Conservation (phyloP, 805 yeast genomes). For the Saccharomycopsis amapae region DNA sequence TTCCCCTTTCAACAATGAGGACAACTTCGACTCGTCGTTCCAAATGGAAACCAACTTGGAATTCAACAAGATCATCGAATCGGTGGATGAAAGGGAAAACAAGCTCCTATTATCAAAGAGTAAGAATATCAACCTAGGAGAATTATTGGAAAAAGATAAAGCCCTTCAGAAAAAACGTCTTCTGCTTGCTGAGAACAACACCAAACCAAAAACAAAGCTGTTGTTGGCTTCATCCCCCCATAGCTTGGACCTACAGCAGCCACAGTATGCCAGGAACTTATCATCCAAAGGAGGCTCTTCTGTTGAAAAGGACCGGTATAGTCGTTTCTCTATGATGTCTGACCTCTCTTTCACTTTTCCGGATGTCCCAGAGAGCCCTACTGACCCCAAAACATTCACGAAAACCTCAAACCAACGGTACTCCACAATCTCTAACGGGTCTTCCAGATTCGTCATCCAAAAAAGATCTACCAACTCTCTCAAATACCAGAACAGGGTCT, state of each 20-base stretch:
- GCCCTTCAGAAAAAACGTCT: too few species aligned
- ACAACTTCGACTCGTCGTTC: constrained; percentile 15
- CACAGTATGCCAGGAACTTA: too few species aligned
- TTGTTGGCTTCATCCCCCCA: too few species aligned
- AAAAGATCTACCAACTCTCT: constrained; percentile 10
- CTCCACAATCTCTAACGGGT: constrained; percentile 10
- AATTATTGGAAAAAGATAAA: constrained; percentile 8
- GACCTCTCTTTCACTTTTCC: constrained; percentile 7
- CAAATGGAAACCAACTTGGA: constrained; percentile 20
- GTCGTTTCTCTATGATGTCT: constrained; percentile 4
- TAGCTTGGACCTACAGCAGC: too few species aligned
- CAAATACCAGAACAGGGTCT: neutral
- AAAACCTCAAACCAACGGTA: constrained; percentile 3
- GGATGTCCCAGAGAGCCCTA: constrained; percentile 6
- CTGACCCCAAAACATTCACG: neutral
- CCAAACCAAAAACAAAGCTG: too few species aligned
- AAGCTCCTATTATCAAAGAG: constrained; percentile 1
- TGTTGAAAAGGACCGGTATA: constrained; percentile 5
- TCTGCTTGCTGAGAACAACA: too few species aligned
- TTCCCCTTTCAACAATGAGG: constrained; percentile 19
- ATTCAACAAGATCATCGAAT: constrained; percentile 19
- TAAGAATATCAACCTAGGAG: constrained; percentile 10
- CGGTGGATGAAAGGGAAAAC: constrained; percentile 11
- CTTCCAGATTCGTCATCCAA: constrained; percentile 5
- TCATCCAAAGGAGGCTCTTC: neutral